Evolutionary conservation across 2,329 filamentous ascomycete genomes (phyloP).

Genomic region (Colletotrichum sp.): DNA sequence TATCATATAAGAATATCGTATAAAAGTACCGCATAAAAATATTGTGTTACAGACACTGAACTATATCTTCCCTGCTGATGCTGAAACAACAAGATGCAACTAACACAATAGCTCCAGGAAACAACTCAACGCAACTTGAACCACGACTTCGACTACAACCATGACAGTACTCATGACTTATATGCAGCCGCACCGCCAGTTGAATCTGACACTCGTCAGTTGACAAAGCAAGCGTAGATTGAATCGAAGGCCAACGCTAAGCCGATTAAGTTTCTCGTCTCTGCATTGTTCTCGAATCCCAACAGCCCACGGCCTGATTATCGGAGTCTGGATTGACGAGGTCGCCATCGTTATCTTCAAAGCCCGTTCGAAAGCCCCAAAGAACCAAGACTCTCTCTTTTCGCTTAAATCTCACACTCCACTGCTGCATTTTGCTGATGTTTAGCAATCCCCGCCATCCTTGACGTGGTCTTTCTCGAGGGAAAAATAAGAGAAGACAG

Average conservation of each 20-base stretch:
- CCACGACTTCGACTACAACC: not conserved
- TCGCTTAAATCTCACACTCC: not conserved
- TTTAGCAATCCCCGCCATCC: not conserved
- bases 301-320: not conserved
- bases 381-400: not conserved
- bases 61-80: not conserved
- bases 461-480: not conserved
- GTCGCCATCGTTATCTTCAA: not conserved
- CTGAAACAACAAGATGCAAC: not conserved
- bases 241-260: not conserved
- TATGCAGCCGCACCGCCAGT: not conserved
- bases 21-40: not conserved
- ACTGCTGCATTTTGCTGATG: not conserved
- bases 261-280: not conserved
- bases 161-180: not conserved
- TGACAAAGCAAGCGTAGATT: not conserved
- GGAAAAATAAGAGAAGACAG: not conserved
- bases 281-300: not conserved
- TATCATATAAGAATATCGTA: not conserved
- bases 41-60: not conserved
- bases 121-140: not conserved
- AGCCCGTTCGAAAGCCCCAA: not conserved
- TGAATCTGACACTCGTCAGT: not conserved
- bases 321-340: not conserved
- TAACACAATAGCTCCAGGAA: not conserved